Base-by-base conservation (phyloP, 202 grass and related monocot species). In the Schoenoplectus tabernaemontani region DNA sequence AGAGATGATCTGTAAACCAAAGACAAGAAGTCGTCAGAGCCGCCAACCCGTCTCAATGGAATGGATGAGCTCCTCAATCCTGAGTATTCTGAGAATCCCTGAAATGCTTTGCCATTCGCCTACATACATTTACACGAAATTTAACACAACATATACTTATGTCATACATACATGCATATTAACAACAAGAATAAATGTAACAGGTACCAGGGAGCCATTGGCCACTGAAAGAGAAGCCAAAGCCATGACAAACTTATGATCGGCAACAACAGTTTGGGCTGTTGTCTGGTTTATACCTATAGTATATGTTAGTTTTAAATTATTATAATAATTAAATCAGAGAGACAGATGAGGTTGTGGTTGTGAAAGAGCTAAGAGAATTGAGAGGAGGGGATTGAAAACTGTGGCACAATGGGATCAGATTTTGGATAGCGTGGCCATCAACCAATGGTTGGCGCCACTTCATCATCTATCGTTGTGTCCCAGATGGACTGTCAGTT, bases 21-120 rank as follows among this genome's bases (percentile, higher is more conserved):
- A 16, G 82, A 80, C 87, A 93, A 97, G 91, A 93, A 93, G 75
- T 93, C 91, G 72, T 97, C 93, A 30, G 90, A 85, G 79, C 76
- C 68, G 70, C 51, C 82, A 81, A 89, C 84, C 78, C 82, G 87
- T 69, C 93, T 79, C 26, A 86, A 37, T 20, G 91, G 89, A 76
- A 91, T 64, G 5, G 79, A 83, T n/a, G 89, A 73, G 88, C 70
- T 90, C 89, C 87, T 88, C 39, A 90, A 83, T 4, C 87, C 90
- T n/a, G n/a, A n/a, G n/a, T n/a, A n/a, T 72, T 97, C 93, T 0
- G 84, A 79, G 57, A 91, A 42, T 50, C 68, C 44, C 13, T 44
- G 20, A 32, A 73, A 73, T 24, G 20, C 23, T 44, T 66, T 66
- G 24, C 87, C 87, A 57, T 67, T 78, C 30, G 84, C 85, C 81